A percentile compares a stretch with the other conserved stretches of the same genome.
phyloP scores from a whole-genome alignment of 2,329 filamentous ascomycete genomes.

The Aureobasidium namibiae region DNA sequence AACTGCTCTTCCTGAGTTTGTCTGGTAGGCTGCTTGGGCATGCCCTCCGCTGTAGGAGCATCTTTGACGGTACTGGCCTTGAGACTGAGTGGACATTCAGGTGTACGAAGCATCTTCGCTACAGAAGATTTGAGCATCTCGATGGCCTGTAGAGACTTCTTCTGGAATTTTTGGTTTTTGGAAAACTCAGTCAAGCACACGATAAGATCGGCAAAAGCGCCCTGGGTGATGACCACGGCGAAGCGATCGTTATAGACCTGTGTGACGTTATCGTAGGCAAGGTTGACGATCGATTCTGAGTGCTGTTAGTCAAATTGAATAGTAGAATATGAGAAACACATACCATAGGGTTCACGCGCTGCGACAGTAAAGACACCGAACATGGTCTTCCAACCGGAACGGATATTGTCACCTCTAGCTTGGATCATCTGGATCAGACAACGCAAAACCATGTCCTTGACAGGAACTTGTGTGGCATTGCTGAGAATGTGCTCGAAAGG shows the following conservation, averaged over 20 bases:
- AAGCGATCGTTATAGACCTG: slow-evolving; percentile 95
- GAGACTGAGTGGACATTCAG: slow-evolving; percentile 83
- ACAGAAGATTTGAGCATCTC: slow-evolving; percentile 91
- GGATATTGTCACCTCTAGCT: slow-evolving; percentile 89
- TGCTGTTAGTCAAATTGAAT: slow-evolving; percentile 4
- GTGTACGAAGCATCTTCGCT: slow-evolving; percentile 88
- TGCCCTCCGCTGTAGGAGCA: slow-evolving; percentile 39
- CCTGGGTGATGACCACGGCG: slow-evolving; percentile 90
- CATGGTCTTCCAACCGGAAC: slow-evolving; percentile 98
- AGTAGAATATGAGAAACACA: slow-evolving; percentile 19
- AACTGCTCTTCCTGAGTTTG: slow-evolving; percentile 94
- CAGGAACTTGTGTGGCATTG: slow-evolving; percentile 81
- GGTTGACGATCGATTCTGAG: slow-evolving; percentile 81
- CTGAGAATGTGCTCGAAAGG: slow-evolving; percentile 96
- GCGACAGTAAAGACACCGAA: slow-evolving; percentile 98
- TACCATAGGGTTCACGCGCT: slow-evolving; percentile 75
- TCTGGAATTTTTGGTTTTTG: slow-evolving; percentile 97
- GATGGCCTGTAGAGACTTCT: slow-evolving; percentile 93
- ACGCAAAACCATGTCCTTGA: slow-evolving; percentile 94
- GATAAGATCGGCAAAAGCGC: slow-evolving; percentile 90
- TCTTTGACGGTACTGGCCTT: slow-evolving; percentile 45
- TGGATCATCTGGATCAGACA: slow-evolving; percentile 99
- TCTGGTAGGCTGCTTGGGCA: slow-evolving; percentile 57
- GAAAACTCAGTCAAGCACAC: slow-evolving; percentile 97
- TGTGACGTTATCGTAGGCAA: slow-evolving; percentile 93